A percentile compares a stretch with the other conserved stretches of the same genome.
These are phyloP conservation scores for Phytophthora pseudosyringae DNA, from an alignment of 352 stramenopile genomes.

Conservation along the genomic window DNA sequence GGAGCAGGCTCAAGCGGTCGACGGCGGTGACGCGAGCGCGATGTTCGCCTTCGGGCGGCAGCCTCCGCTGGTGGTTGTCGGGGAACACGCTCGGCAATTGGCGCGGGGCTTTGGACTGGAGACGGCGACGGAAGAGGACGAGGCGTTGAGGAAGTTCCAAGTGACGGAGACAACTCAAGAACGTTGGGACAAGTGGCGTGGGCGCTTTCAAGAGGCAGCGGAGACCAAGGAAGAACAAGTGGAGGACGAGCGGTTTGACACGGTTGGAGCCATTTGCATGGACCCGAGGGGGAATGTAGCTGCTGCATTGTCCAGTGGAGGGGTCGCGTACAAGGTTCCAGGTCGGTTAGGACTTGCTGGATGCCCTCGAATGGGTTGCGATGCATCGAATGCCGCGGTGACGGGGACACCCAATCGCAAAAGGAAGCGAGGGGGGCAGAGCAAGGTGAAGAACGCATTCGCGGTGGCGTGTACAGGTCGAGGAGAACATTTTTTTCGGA, in stretches of 20 bases:
- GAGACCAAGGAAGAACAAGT: conserved; percentile 6
- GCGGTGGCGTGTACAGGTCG: conserved; percentile 64
- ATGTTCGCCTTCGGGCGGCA: conserved; percentile 51
- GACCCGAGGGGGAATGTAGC: conserved; percentile 60
- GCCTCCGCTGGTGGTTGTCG: conserved; percentile 64
- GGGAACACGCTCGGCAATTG: conserved; percentile 43
- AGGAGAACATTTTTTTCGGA: conserved; percentile 77
- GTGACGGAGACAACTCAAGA: conserved; percentile 38
- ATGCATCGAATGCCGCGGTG: conserved; percentile 43
- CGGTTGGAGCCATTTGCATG: conserved; percentile 68
- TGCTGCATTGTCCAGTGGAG: conserved; percentile 68
- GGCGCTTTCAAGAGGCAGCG: conserved; percentile 26
- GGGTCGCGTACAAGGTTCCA: conserved; percentile 68
- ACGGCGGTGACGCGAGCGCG: neutral
- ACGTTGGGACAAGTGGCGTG: conserved; percentile 61
- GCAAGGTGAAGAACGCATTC: conserved; percentile 41
- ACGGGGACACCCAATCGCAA: conserved; percentile 16
- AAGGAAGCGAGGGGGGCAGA: conserved; percentile 16
- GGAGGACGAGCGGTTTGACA: conserved; percentile 46
- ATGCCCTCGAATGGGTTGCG: conserved; percentile 68
- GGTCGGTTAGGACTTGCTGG: conserved; percentile 71
- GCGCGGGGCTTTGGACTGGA: conserved; percentile 48
- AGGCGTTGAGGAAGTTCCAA: conserved; percentile 43
- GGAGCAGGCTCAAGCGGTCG: conserved; percentile 20
- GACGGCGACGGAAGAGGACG: conserved; percentile 28